Evolutionary conservation across 75 land plant genomes (phyloP).

Genomic region (Sequoia sempervirens): DNA sequence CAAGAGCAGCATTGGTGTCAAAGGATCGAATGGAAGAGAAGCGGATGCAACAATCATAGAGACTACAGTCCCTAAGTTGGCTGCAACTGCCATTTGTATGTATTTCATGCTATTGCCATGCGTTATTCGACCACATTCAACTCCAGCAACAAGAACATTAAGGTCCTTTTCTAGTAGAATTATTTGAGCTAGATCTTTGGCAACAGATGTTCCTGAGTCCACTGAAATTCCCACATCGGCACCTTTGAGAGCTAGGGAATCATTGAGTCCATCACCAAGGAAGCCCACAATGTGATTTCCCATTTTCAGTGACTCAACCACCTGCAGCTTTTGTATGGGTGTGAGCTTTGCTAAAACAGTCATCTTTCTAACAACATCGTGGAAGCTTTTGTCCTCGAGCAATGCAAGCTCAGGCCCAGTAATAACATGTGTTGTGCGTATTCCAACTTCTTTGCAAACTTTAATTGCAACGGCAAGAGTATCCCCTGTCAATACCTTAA

Average conservation of each 20-base stretch:
- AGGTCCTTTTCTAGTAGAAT: conserved; percentile 60
- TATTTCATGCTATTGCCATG: conserved; percentile 62
- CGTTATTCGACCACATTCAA: conserved; percentile 42
- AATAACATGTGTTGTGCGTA: conserved; percentile 36
- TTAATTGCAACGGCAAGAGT: conserved; percentile 41
- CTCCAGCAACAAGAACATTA: conserved; percentile 58
- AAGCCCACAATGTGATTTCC: conserved; percentile 53
- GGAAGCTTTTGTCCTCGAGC: conserved; percentile 27
- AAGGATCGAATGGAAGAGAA: conserved; percentile 33
- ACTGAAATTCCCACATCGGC: conserved; percentile 68
- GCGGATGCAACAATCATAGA: conserved; percentile 39
- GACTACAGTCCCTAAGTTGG: conserved; percentile 42
- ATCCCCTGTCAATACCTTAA: conserved; percentile 54
- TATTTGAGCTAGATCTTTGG: conserved; percentile 49
- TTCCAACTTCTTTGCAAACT: conserved; percentile 57
- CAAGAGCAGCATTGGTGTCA: conserved; percentile 45
- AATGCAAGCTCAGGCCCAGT: conserved; percentile 53
- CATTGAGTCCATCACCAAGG: conserved; percentile 60
- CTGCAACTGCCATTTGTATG: conserved; percentile 45
- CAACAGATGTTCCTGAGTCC: conserved; percentile 45
- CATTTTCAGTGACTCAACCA: conserved; percentile 35
- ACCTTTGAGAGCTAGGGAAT: conserved; percentile 46
- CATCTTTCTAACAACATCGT: conserved; percentile 30
- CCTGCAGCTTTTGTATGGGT: conserved; percentile 45
- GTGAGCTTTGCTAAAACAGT: conserved; percentile 56